Evolutionary conservation across 495 filamentous ascomycete genomes (phyloP), one percentile per base, ranked within the genome.

Genomic region (Annulohypoxylon moriforme): DNA sequence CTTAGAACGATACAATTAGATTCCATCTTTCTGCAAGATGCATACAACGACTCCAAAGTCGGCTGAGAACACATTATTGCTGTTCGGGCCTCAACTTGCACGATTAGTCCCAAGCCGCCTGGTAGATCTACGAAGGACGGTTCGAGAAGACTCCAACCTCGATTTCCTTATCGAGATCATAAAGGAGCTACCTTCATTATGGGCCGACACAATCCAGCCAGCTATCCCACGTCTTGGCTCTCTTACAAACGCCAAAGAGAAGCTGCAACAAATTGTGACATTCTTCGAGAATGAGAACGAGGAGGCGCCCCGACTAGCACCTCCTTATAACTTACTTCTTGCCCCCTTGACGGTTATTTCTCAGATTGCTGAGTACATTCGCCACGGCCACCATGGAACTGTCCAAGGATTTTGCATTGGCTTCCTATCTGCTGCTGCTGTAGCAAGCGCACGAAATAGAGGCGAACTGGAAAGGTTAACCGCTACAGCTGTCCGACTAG

Each of bases 51-150:
- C 40, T 24, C 20, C 40, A 40, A 67, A 52, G 8, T 22, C 64
- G 31, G 42, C 53, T n/a, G 8, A n/a, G 22, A 59, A 67, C 33
- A 52, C n/a, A 22, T 38, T 67, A 16, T 20, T 67, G n/a, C 16
- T 67, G n/a, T 67, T 67, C 42, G 64, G 64, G 33, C 64, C 64
- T 14, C 64, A 67, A 36, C 47, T 67, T 27, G 42, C 53, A 27
- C 64, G 64, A 22, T 55, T 67, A 0, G 29, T 59, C 4, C 44
- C 64, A 27, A 40, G 52, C 4, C 64, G 64, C 59, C 44, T 67
- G 3, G 38, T n/a, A 40, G 64, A 67, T n/a, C 55, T 67, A 27
- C 53, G 64, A 9, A 50, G 55, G 31, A 50, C 53, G 16, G 25
- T 59, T 29, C 22, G 20, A 18, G 64, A 52, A 55, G 55, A 67